phyloP scores from a whole-genome alignment of 2,329 filamentous ascomycete genomes.

The Sporothrix dimorphospora region DNA sequence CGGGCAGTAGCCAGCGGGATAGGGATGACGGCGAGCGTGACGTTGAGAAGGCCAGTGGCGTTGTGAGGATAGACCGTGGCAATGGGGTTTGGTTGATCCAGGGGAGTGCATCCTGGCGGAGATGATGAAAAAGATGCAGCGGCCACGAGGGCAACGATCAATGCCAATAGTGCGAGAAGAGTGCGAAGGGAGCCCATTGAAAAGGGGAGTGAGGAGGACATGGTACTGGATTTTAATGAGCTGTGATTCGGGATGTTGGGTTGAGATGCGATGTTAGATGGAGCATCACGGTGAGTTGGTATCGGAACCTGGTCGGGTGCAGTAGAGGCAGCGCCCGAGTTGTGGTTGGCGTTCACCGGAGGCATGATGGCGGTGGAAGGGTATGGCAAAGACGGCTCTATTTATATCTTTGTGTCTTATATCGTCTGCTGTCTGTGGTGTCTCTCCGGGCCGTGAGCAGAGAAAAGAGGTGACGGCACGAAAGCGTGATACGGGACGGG shows the following conservation, averaged over 20 bases:
- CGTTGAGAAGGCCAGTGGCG: slow-evolving; percentile 58
- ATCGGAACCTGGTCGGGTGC: background rate
- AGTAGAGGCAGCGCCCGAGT: background rate
- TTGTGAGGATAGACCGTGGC: slow-evolving; percentile 50
- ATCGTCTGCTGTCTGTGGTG: background rate
- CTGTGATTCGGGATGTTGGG: background rate
- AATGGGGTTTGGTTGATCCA: slow-evolving; percentile 52
- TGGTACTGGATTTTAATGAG: background rate
- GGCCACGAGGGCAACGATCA: slow-evolving; percentile 1
- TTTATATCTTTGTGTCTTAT: background rate
- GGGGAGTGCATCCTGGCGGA: slow-evolving; percentile 35
- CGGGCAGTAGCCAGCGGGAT: slow-evolving; percentile 53
- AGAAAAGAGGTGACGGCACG: background rate
- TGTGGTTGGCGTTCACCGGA: background rate
- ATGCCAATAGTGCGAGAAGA: background rate
- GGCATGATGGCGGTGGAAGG: background rate
- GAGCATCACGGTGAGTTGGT: background rate
- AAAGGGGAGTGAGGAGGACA: background rate
- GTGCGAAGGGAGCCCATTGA: slow-evolving; percentile 18
- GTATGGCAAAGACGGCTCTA: background rate
- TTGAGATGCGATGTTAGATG: background rate
- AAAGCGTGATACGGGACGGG: background rate
- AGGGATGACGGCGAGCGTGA: slow-evolving; percentile 55
- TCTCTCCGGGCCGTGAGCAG: background rate
- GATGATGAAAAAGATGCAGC: background rate